Conservation (phyloP, 2,329 filamentous ascomycete species). For the Fusarium avenaceum region DNA sequence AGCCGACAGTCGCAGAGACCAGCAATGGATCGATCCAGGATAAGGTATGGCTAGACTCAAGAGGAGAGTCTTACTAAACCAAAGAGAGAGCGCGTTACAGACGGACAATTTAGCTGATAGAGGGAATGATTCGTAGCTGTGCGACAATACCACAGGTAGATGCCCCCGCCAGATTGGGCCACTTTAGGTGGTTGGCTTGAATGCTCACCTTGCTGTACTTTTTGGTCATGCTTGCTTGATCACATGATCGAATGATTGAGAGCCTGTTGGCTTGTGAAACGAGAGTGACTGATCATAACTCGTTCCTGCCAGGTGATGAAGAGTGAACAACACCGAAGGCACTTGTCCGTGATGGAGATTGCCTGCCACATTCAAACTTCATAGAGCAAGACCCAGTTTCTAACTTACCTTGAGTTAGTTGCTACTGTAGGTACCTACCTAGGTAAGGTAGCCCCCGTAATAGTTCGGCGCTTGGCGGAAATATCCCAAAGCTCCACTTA, state of each 20-base stretch:
- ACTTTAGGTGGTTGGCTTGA: slow-evolving; percentile 33
- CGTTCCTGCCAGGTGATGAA: slow-evolving; percentile 19
- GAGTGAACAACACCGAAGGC: slow-evolving; percentile 17
- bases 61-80: slow-evolving; percentile 11
- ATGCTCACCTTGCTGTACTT: slow-evolving; percentile 10
- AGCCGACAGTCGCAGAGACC: slow-evolving; percentile 26
- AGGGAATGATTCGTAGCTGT: slow-evolving; percentile 32
- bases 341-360: slow-evolving; percentile 23
- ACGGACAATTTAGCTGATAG: slow-evolving; percentile 12
- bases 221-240: slow-evolving; percentile 38
- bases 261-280: slow-evolving; percentile 31
- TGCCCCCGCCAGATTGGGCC: slow-evolving; percentile 40
- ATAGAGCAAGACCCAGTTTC: slow-evolving; percentile 17
- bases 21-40: slow-evolving; percentile 18
- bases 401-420: not conserved
- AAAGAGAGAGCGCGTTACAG: slow-evolving; percentile 20
- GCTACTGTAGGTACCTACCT: too few relatives aligned
- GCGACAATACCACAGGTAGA: slow-evolving; percentile 37
- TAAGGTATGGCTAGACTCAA: slow-evolving; percentile 10
- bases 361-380: slow-evolving; percentile 12
- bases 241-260: slow-evolving; percentile 45
- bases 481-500: slow-evolving; percentile 26
- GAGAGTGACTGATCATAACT: slow-evolving; percentile 41
- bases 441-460: not conserved
- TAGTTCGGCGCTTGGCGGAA: slow-evolving; percentile 28